Base-by-base conservation (phyloP, 192 early-diverging fungal species). In the Lunasporangiospora selenospora region DNA sequence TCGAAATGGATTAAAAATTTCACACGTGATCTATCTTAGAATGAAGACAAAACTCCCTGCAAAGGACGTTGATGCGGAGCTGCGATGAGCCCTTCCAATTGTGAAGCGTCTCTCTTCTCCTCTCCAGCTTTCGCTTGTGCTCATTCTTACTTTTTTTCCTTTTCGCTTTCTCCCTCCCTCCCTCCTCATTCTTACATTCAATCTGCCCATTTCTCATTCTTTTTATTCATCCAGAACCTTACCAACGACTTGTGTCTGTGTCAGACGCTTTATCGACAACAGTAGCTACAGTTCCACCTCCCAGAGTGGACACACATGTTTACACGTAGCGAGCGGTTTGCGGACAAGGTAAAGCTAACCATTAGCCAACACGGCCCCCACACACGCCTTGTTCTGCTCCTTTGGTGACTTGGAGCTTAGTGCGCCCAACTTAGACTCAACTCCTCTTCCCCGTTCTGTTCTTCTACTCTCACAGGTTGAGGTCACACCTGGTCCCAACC, bases 321-420 rank as follows among this genome's bases (percentile, higher is more conserved):
- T 56, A 59, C 69, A 4, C 46, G 69, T 40, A 73, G 69, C 46
- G 69, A 73, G 38, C 69, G 69, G 16, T 73, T 73, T 63, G 69
- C 58, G 54, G 69, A 73, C 21, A 73, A 73, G 69, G 69, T 63
- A 50, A 29, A 39, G 53, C 18, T n/a, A 16, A 23, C 21, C 26
- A 36, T 33, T n/a, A n/a, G n/a, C n/a, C n/a, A n/a, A n/a, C n/a
- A n/a, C n/a, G n/a, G n/a, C n/a, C n/a, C n/a, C n/a, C n/a, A n/a
- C n/a, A n/a, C n/a, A n/a, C n/a, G n/a, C n/a, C n/a, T n/a, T n/a
- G n/a, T n/a, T n/a, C n/a, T n/a, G n/a, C n/a, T n/a, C n/a, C n/a
- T n/a, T n/a, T n/a, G n/a, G n/a, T n/a, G n/a, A n/a, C n/a, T n/a
- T n/a, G n/a, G n/a, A n/a, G n/a, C n/a, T n/a, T n/a, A n/a, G n/a